Percentiles rank a stretch among this genome's conserved stretches.
Conservation (phyloP, 352 stramenopile species). For the Pythium aquatile region DNA sequence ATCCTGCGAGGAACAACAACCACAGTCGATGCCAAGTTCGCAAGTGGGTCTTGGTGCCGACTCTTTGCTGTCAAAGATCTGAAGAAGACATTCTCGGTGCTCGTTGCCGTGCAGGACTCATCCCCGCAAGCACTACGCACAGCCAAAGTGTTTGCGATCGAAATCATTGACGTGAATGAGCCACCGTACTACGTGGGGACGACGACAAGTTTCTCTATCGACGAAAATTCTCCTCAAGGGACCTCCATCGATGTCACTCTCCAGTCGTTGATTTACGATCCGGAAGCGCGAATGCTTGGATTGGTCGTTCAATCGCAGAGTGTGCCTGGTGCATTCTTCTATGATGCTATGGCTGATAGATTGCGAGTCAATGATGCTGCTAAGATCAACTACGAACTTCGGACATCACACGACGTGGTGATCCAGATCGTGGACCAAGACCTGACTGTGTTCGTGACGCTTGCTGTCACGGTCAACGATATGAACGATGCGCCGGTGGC, state of each 20-base stretch:
- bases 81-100: constrained; percentile 35
- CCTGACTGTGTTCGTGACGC: neutral
- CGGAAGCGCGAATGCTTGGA: constrained; percentile 20
- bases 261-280: constrained; percentile 24
- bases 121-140: constrained; percentile 28
- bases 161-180: constrained; percentile 28
- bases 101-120: constrained; percentile 39
- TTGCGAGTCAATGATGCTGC: constrained; percentile 31
- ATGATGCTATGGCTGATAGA: constrained; percentile 32
- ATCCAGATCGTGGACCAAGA: constrained; percentile 25
- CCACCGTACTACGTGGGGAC: constrained; percentile 17
- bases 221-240: constrained; percentile 19
- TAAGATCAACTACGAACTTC: constrained; percentile 40
- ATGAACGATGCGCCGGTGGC: constrained; percentile 31
- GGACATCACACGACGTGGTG: constrained; percentile 11
- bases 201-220: neutral
- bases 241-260: constrained; percentile 15
- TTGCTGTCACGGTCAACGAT: constrained; percentile 25
- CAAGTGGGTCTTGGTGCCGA: constrained; percentile 28
- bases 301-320: constrained; percentile 35
- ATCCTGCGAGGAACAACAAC: constrained; percentile 17
- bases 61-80: constrained; percentile 38
- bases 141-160: constrained; percentile 14
- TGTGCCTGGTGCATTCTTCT: constrained; percentile 42
- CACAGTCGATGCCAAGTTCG: constrained; percentile 33